Evolutionary conservation across 257 asterid species (phyloP).

Genomic region (Nicotiana noctiflora): DNA sequence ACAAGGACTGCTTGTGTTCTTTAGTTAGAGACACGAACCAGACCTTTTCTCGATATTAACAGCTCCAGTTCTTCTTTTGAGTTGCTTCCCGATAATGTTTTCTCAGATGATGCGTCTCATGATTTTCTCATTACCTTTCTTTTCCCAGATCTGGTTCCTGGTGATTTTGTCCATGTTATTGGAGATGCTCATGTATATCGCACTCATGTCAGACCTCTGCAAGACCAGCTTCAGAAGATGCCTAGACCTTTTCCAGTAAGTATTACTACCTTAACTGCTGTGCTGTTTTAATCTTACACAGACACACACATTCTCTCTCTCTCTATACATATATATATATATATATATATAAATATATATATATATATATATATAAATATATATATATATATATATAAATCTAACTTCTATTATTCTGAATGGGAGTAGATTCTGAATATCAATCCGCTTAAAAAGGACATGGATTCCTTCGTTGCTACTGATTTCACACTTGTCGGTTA

Average conservation of each 20-base stretch:
- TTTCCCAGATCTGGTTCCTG: slow-evolving; percentile 68
- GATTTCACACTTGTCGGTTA: slow-evolving; percentile 67
- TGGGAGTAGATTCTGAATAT: slow-evolving; percentile 58
- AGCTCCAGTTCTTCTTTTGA: background rate
- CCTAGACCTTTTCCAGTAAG: slow-evolving; percentile 95
- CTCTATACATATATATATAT: too few relatives aligned
- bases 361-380: too few relatives aligned
- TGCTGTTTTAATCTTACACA: too few relatives aligned
- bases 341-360: too few relatives aligned
- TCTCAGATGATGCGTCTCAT: background rate
- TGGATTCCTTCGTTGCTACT: slow-evolving; percentile 65
- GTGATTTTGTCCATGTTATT: slow-evolving; percentile 77
- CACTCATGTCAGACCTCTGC: slow-evolving; percentile 68
- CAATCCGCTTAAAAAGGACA: slow-evolving; percentile 56
- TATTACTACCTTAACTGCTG: background rate
- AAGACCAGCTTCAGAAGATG: slow-evolving; percentile 71
- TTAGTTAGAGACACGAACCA: background rate
- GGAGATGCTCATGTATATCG: slow-evolving; percentile 92
- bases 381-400: too few relatives aligned
- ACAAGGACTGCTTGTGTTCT: background rate
- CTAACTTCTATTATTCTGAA: background rate
- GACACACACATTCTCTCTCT: background rate
- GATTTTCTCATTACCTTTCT: background rate
- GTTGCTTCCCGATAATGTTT: background rate
- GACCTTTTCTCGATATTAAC: background rate